Base-by-base conservation (phyloP, 2,329 filamentous ascomycete species). In the Diplodia corticola region DNA sequence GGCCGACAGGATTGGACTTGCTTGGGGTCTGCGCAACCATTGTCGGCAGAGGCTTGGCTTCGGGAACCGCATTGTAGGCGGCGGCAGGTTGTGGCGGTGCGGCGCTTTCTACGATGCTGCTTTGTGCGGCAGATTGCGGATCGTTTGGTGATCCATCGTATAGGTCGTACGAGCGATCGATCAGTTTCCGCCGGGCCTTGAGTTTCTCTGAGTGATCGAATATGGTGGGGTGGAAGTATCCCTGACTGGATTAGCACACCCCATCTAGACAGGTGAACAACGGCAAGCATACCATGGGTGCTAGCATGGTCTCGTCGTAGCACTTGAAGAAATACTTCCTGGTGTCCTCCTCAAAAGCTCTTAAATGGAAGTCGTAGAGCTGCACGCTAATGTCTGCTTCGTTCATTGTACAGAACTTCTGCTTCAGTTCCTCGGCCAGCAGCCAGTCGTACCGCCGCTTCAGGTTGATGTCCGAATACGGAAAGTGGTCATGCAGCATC, bases 401-500 rank as follows among this genome's bases (percentile, higher is more conserved):
- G 28, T 91, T 91, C 86, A 98, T 89, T 3, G 93, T 97, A 76
- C 92, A 96, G 74, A 92, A 90, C 75, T 93, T 96, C 71, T 90
- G 91, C 82, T 99, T 99, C 67, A 99, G 83, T 80, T 99, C 95
- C 78, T 99, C 95, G 1, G 94, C 94, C 26, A 99, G 84, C 44
- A 98, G 80, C 71, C 94, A 97, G 76, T 99, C 95, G 73, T 97
- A 96, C 55, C 95, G 88, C 64, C 93, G 86, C 76, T 88, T 89
- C 30, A 99, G 83, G 75, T 99, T 97, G 80, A 99, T 96, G 22
- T 97, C 93, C 55, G 90, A 86, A 76, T 99, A 99, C 5, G 96
- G 94, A 72, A 99, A 97, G 73, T 95, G 91, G 76, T 97, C 93
- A 78, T 91, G 93, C 2, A 99, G 86, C 90, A 98, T 93, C 94